Evolutionary conservation across 768 basidiomycete genomes (phyloP).

Genomic region (Boletus vermiculosoides): DNA sequence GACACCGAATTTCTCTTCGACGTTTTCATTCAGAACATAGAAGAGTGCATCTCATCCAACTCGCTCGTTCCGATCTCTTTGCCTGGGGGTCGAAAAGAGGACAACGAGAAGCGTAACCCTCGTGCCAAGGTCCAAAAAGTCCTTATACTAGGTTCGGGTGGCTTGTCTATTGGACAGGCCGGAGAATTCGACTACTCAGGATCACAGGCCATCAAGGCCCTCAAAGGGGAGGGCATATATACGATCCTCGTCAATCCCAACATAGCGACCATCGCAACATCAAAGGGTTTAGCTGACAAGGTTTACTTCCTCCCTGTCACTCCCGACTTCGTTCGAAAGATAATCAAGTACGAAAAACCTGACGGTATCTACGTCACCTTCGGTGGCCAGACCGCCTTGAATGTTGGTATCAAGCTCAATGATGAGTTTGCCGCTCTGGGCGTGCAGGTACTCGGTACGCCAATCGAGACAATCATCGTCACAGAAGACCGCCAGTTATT

Average conservation of each 20-base stretch:
- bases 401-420: slow-evolving; percentile 96
- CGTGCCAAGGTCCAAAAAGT: slow-evolving; percentile 86
- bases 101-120: slow-evolving; percentile 73
- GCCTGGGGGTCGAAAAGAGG: slow-evolving; percentile 78
- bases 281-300: slow-evolving; percentile 97
- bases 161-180: slow-evolving; percentile 96
- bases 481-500: slow-evolving; percentile 97
- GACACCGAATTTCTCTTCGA: slow-evolving; percentile 99
- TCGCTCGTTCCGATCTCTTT: slow-evolving; percentile 58
- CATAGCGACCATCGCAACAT: slow-evolving; percentile 97
- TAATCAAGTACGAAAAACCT: slow-evolving; percentile 98
- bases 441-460: slow-evolving; percentile 92
- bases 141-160: slow-evolving; percentile 94
- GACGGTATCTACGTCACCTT: slow-evolving; percentile 99
- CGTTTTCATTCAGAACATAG: slow-evolving; percentile 88
- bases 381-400: slow-evolving; percentile 95
- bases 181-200: slow-evolving; percentile 99
- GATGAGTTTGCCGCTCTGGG: slow-evolving; percentile 92
- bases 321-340: slow-evolving; percentile 95
- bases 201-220: slow-evolving; percentile 97
- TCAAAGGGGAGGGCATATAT: slow-evolving; percentile 99
- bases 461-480: slow-evolving; percentile 94
- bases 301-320: slow-evolving; percentile 99
- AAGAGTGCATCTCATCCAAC: slow-evolving; percentile 64
- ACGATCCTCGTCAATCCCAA: slow-evolving; percentile 99